These are phyloP conservation scores for Anisodus acutangulus DNA, from an alignment of 257 asterid species.

Conservation along the genomic window DNA sequence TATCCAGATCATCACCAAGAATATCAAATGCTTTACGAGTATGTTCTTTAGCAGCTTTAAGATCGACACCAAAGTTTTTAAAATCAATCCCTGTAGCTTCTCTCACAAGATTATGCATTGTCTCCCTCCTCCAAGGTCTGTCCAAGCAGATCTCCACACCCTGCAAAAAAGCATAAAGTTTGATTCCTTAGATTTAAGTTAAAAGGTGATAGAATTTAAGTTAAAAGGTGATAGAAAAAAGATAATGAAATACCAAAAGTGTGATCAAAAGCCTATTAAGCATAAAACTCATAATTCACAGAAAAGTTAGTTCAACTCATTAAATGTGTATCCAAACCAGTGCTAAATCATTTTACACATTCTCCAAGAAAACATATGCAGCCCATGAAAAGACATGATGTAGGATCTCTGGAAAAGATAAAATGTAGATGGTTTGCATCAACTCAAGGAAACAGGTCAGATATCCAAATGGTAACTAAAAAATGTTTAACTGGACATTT, in stretches of 20 bases:
- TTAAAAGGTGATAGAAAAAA: background rate
- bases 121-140: conserved; percentile 97
- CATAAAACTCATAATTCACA: background rate
- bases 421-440: background rate
- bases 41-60: conserved; percentile 64
- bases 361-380: conserved; percentile 25
- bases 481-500: conserved; percentile 1
- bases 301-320: background rate
- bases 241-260: background rate
- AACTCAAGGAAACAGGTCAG: conserved; percentile 25
- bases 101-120: conserved; percentile 95
- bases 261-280: background rate
- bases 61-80: conserved; percentile 61
- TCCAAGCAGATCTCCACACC: conserved; percentile 84
- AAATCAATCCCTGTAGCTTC: conserved; percentile 88
- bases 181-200: background rate
- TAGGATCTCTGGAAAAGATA: background rate
- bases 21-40: conserved; percentile 48
- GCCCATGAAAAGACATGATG: background rate
- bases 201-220: background rate
- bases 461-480: background rate
- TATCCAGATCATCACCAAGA: conserved; percentile 47
- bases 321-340: background rate
- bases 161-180: conserved; percentile 44
- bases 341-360: background rate